Evolutionary conservation across 805 yeast genomes (phyloP).

Genomic region (Candida pseudoglaebosa): DNA sequence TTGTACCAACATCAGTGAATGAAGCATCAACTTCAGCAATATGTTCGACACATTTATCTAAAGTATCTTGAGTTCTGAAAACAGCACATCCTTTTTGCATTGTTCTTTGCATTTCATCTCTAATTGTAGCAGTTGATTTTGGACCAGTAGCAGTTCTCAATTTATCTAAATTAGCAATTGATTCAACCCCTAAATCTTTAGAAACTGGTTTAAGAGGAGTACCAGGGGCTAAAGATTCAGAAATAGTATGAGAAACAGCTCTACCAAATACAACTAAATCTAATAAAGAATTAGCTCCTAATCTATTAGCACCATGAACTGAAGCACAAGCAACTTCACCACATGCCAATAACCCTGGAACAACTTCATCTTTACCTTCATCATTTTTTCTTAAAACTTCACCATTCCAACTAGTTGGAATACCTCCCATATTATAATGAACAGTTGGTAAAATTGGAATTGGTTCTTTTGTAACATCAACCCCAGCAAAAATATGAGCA

Average conservation of each 20-base stretch:
- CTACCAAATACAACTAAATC: conserved; percentile 98
- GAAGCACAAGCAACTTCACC: conserved; percentile 99
- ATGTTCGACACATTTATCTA: conserved; percentile 85
- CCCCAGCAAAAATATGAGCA: conserved; percentile 98
- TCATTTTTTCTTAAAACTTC: conserved; percentile 83
- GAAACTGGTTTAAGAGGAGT: conserved; percentile 79
- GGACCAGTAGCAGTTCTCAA: conserved; percentile 84
- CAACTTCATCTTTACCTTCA: conserved; percentile 83
- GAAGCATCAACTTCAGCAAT: conserved; percentile 72
- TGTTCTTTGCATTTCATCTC: conserved; percentile 88
- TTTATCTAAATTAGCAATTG: conserved; percentile 85
- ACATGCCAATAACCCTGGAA: conserved; percentile 93
- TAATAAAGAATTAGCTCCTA: conserved; percentile 95
- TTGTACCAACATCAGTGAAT: conserved; percentile 73
- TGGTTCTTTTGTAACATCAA: conserved; percentile 98
- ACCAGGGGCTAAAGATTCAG: conserved; percentile 83
- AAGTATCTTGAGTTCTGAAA: conserved; percentile 87
- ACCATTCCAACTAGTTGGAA: conserved; percentile 97
- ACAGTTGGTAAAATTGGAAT: conserved; percentile 98
- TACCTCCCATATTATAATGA: conserved; percentile 99
- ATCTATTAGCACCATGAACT: conserved; percentile 98
- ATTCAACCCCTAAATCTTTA: conserved; percentile 82
- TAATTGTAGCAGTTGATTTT: conserved; percentile 78
- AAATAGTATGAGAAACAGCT: conserved; percentile 92
- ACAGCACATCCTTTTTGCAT: conserved; percentile 98